Percentiles rank a stretch among this genome's conserved stretches.
Evolutionary conservation across 148 eudicot species (phyloP).

Genomic region (Chenopodium album): DNA sequence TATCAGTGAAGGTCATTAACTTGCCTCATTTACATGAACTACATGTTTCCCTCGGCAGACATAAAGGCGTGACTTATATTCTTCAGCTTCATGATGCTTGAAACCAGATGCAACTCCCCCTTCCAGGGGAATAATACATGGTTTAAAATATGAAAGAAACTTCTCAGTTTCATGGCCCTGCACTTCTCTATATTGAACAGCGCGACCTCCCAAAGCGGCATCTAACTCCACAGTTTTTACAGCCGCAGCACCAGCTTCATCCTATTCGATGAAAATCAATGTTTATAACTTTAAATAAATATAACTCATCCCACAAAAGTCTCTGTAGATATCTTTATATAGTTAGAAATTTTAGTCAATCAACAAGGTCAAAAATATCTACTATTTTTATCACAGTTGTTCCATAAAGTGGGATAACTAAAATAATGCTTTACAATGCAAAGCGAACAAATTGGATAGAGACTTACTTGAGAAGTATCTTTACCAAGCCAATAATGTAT

Average conservation of each 20-base stretch:
- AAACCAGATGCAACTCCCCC: constrained; percentile 88
- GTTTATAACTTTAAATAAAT: constrained; percentile 20
- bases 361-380: not conserved
- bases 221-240: constrained; percentile 89
- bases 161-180: constrained; percentile 99
- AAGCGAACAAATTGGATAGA: constrained; percentile 3
- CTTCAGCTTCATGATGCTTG: constrained; percentile 70
- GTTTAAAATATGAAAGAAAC: constrained; percentile 95
- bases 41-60: constrained; percentile 95
- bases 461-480: constrained; percentile 82
- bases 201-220: constrained; percentile 95
- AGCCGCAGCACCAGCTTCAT: constrained; percentile 92
- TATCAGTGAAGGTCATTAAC: constrained; percentile 21
- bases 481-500: constrained; percentile 98
- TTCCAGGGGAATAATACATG: constrained; percentile 94
- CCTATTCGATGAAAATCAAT: constrained; percentile 44
- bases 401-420: not conserved
- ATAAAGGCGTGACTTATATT: constrained; percentile 61
- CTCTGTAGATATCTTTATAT: not conserved
- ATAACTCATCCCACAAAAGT: not conserved
- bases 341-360: not conserved
- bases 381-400: not conserved
- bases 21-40: constrained; percentile 89
- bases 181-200: constrained; percentile 95
- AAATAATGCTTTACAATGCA: not conserved